Percentiles rank a stretch among this genome's conserved stretches.
Evolutionary conservation across 1,284 basidiomycete genomes (phyloP).

Genomic region (Tilletiopsis washingtonensis): DNA sequence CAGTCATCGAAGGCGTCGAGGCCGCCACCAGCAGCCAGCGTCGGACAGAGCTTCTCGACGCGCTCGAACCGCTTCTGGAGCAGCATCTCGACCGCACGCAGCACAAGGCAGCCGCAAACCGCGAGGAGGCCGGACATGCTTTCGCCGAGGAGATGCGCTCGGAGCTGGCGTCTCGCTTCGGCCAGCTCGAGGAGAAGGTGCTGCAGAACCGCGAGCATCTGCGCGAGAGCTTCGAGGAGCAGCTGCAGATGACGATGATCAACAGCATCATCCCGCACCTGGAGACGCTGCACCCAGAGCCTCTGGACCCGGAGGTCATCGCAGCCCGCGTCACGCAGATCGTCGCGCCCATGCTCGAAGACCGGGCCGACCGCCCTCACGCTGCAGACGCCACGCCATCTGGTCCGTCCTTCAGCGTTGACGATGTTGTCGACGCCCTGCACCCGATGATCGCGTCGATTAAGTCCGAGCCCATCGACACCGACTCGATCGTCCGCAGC

Average conservation of each 20-base stretch:
- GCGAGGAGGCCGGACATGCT: conserved; percentile 13
- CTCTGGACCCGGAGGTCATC: conserved; percentile 9
- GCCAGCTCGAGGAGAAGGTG: conserved; percentile 1
- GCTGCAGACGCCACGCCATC: conserved; percentile 19
- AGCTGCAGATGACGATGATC: conserved; percentile 15
- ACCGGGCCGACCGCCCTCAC: conserved; percentile 4
- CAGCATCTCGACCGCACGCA: conserved; percentile 17
- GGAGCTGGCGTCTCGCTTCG: too few relatives aligned
- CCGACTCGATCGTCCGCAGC: conserved; percentile 15
- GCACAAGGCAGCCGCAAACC: conserved; percentile 15
- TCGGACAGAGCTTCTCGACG: background rate
- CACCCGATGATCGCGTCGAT: conserved; percentile 18
- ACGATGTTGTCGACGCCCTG: conserved; percentile 14
- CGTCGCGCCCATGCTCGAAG: conserved; percentile 10
- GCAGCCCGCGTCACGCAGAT: conserved; percentile 16
- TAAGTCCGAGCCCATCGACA: conserved; percentile 23
- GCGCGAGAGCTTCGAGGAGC: conserved; percentile 5
- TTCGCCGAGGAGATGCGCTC: conserved; percentile 10
- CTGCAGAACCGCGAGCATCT: conserved; percentile 8
- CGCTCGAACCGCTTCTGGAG: conserved; percentile 11
- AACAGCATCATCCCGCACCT: conserved; percentile 19
- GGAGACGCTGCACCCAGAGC: conserved; percentile 9
- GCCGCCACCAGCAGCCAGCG: background rate
- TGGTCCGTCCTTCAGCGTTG: too few relatives aligned
- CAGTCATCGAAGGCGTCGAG: background rate